A percentile compares a stretch with the other conserved stretches of the same genome.
Evolutionary conservation across 192 early-diverging fungal species (phyloP).

Genomic region (Coemansia sp.): DNA sequence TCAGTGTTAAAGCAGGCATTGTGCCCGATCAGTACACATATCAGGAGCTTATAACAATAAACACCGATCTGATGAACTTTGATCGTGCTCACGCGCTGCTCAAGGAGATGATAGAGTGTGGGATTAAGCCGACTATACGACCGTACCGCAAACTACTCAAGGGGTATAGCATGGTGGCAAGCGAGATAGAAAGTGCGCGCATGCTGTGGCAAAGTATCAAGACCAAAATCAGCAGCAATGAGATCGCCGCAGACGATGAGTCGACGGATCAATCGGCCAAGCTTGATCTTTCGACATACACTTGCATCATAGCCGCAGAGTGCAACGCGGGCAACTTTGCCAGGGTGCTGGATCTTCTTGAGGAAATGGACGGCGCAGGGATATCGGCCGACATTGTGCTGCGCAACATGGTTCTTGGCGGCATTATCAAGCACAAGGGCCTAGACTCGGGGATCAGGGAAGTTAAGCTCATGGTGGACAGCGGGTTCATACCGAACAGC

Average conservation of each 20-base stretch:
- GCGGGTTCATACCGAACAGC: slow-evolving; percentile 27
- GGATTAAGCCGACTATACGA: slow-evolving; percentile 32
- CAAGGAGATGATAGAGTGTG: slow-evolving; percentile 26
- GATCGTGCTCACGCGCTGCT: slow-evolving; percentile 29
- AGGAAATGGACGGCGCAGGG: slow-evolving; percentile 35
- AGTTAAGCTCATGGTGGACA: slow-evolving; percentile 31
- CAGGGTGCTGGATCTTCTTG: slow-evolving; percentile 18
- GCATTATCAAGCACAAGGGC: slow-evolving; percentile 26
- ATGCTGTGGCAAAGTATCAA: slow-evolving; percentile 41
- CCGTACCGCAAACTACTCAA: slow-evolving; percentile 50
- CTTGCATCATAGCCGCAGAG: slow-evolving; percentile 44
- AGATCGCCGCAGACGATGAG: slow-evolving; percentile 14
- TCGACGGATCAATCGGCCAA: slow-evolving; percentile 2
- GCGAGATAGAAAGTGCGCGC: slow-evolving; percentile 41
- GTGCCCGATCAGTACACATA: slow-evolving; percentile 40
- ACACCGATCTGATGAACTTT: slow-evolving; percentile 38
- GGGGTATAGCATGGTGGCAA: slow-evolving; percentile 28
- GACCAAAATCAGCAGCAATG: slow-evolving; percentile 7
- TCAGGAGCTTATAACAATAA: slow-evolving; percentile 48
- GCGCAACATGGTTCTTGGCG: slow-evolving; percentile 45
- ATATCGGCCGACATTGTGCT: slow-evolving; percentile 38
- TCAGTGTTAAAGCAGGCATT: slow-evolving; percentile 11
- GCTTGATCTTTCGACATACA: slow-evolving; percentile 39
- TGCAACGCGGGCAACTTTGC: slow-evolving; percentile 35
- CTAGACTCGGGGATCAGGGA: slow-evolving; percentile 36